These are phyloP conservation scores for Acacia confusa DNA, from an alignment of 306 rosid species.

Conservation along the genomic window DNA sequence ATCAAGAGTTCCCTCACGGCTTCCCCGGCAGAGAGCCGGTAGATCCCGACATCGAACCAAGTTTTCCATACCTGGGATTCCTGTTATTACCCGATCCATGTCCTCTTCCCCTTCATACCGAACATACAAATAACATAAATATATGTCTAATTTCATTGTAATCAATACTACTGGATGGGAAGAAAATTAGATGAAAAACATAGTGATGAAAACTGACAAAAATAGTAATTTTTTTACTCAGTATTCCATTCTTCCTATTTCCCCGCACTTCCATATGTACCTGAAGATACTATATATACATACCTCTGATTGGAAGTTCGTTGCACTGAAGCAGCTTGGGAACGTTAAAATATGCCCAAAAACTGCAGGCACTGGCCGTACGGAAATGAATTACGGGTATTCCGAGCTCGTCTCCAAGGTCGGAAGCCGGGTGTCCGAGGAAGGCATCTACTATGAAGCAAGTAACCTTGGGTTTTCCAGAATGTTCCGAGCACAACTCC, in stretches of 20 bases:
- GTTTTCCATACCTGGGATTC: constrained; percentile 51
- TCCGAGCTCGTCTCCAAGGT: constrained; percentile 29
- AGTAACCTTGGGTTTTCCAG: constrained; percentile 18
- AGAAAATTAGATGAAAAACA: too few species aligned
- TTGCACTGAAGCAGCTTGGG: constrained; percentile 35
- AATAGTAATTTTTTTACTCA: too few species aligned
- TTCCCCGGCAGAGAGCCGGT: constrained; percentile 34
- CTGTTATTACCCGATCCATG: constrained; percentile 50
- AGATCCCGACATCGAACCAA: constrained; percentile 56
- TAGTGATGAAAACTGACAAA: too few species aligned
- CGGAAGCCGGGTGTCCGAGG: constrained; percentile 20
- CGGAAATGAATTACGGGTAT: constrained; percentile 48
- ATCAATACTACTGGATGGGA: too few species aligned
- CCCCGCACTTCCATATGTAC: too few species aligned
- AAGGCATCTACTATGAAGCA: constrained; percentile 48
- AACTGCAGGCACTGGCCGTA: constrained; percentile 36
- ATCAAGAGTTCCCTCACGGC: neutral
- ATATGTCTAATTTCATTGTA: too few species aligned
- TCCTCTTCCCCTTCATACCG: constrained; percentile 34
- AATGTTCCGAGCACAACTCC: constrained; percentile 16
- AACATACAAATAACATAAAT: neutral
- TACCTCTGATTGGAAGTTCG: constrained; percentile 55
- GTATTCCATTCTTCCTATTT: too few species aligned
- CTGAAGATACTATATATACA: too few species aligned
- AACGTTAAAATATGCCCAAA: constrained; percentile 45